These are phyloP conservation scores for Sugiyamaella novakii DNA, from an alignment of 1,139 yeast genomes.

Conservation along the genomic window DNA sequence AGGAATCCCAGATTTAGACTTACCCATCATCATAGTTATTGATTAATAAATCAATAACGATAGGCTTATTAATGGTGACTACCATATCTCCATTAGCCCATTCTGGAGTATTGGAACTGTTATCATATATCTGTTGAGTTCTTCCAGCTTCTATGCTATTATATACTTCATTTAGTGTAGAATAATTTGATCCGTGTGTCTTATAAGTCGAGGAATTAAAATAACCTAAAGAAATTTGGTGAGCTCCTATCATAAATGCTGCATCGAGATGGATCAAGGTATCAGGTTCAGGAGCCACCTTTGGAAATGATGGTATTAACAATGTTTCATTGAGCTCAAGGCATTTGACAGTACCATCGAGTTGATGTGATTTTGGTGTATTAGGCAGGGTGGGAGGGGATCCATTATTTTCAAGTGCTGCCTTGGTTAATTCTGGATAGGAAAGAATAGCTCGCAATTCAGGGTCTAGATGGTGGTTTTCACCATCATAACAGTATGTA, in stretches of 20 bases:
- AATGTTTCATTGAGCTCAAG: conserved; percentile 40
- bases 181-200: conserved; percentile 47
- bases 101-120: conserved; percentile 52
- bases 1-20: no score
- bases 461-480: conserved; percentile 42
- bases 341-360: conserved; percentile 43
- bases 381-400: conserved; percentile 25
- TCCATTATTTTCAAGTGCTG: conserved; percentile 23
- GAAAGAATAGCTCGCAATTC: conserved; percentile 42
- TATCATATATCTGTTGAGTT: conserved; percentile 50
- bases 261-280: conserved; percentile 35
- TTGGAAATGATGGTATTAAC: conserved; percentile 37
- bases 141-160: conserved; percentile 41
- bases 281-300: conserved; percentile 34
- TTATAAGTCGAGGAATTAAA: conserved; percentile 54
- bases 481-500: conserved; percentile 44
- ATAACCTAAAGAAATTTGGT: conserved; percentile 52
- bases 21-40: conserved; percentile 75
- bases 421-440: conserved; percentile 35
- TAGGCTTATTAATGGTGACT: conserved; percentile 48
- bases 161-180: conserved; percentile 49
- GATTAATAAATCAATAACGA: conserved; percentile 67
- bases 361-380: conserved; percentile 31
- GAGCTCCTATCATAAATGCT: conserved; percentile 51
- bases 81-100: conserved; percentile 43